Percentiles rank a stretch among this genome's conserved stretches.
Conservation (phyloP, 1,139 yeast genomes). For the Pichia sorboxylosa region DNA sequence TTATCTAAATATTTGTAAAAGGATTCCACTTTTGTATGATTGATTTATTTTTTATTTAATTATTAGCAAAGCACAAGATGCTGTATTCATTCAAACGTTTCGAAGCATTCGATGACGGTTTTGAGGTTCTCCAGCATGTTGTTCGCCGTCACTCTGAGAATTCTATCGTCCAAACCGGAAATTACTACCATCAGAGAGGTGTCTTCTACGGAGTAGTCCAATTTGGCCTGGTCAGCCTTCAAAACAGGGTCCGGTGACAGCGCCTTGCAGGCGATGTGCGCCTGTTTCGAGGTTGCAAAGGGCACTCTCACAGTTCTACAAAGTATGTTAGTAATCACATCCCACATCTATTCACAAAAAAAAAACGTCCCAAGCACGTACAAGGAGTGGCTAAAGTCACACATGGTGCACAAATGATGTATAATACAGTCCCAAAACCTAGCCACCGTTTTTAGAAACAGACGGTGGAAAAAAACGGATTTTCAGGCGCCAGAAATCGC, state of each 20-base stretch:
- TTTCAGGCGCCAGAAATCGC: too few species aligned
- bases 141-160: constrained; percentile 60
- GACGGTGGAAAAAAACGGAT: too few species aligned
- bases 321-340: background rate
- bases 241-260: constrained; percentile 72
- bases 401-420: too few species aligned
- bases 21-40: too few species aligned
- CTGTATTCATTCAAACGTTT: constrained; percentile 22
- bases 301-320: constrained; percentile 45
- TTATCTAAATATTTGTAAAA: too few species aligned
- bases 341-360: too few species aligned
- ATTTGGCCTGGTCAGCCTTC: constrained; percentile 39
- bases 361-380: too few species aligned
- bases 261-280: constrained; percentile 46
- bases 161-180: constrained; percentile 49
- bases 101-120: constrained; percentile 57
- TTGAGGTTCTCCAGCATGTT: constrained; percentile 54
- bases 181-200: constrained; percentile 32
- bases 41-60: too few species aligned
- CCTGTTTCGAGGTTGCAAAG: constrained; percentile 47
- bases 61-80: too few species aligned
- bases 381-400: too few species aligned
- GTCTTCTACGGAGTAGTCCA: constrained; percentile 2
- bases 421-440: too few species aligned
- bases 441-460: too few species aligned